Conservation (phyloP, 1,284 basidiomycete genomes). For the Microbotryum silenes-acaulis region DNA sequence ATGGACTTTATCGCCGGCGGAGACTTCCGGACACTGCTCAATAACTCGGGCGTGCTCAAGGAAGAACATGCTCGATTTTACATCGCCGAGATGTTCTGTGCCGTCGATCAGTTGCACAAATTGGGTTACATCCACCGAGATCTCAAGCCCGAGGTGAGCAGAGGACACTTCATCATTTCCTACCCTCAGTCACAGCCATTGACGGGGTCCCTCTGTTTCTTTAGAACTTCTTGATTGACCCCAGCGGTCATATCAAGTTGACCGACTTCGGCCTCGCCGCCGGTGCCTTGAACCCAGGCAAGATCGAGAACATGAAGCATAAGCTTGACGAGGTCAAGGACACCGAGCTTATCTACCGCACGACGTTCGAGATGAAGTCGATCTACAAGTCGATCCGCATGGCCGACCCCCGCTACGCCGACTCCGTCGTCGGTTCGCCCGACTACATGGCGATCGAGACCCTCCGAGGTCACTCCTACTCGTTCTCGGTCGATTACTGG, state of each 20-base stretch:
- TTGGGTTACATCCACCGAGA: slow-evolving; percentile 96
- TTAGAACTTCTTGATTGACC: slow-evolving; percentile 95
- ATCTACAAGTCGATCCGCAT: slow-evolving; percentile 88
- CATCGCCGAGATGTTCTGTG: slow-evolving; percentile 90
- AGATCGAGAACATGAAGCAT: slow-evolving; percentile 88
- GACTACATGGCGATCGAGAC: slow-evolving; percentile 69
- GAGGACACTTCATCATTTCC: background rate
- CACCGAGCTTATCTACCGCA: slow-evolving; percentile 79
- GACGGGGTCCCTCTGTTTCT: slow-evolving; percentile 6
- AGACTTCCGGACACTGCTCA: slow-evolving; percentile 87
- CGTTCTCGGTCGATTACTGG: slow-evolving; percentile 96
- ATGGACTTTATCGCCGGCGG: slow-evolving; percentile 99
- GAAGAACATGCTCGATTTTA: slow-evolving; percentile 93
- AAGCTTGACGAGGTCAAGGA: slow-evolving; percentile 98
- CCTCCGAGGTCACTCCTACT: slow-evolving; percentile 87
- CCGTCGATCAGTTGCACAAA: slow-evolving; percentile 84
- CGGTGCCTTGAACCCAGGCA: slow-evolving; percentile 86
- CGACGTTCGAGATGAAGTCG: slow-evolving; percentile 88
- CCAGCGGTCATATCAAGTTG: slow-evolving; percentile 91
- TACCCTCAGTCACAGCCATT: slow-evolving; percentile 3
- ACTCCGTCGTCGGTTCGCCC: slow-evolving; percentile 95
- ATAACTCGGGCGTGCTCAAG: slow-evolving; percentile 92
- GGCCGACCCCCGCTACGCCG: slow-evolving; percentile 86
- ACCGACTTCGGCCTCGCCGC: slow-evolving; percentile 98
- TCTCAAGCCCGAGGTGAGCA: slow-evolving; percentile 81